Base-by-base conservation (phyloP, 768 basidiomycete species). In the Amanita pallidorosea region DNA sequence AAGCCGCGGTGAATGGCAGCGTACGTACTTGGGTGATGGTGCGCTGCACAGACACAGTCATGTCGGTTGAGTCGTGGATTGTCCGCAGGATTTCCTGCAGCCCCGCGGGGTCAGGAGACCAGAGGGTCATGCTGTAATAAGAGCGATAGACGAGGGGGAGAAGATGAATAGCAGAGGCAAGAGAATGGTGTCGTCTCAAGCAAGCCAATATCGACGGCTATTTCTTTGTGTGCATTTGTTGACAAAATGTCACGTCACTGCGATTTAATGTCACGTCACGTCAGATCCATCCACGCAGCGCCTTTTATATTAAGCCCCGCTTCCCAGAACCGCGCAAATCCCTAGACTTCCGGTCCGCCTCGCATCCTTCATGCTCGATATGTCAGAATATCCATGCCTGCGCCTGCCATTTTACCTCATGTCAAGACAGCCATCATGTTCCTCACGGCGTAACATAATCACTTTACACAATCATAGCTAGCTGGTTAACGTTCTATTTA, bases 71-170 rank as follows among this genome's bases (percentile, higher is more conserved):
- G 60, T 93, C 85, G 68, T 85, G 86, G 67, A 98, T 85, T 25
- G 92, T 93, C 62, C 81, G 76, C 36, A 96, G 72, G 66, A 98
- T 89, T 76, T 96, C 91, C 67, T 88, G 82, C 66, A 98, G 76
- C 63, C 86, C 92, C 53, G 77, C 77, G 62, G 81, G 83, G 60
- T 89, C 81, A 57, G 94, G 94, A 55, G 72, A 74, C 94, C 94
- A 97, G 57, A 79, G 68, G 73, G 76, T 63, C 80, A 82, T 83
- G 70, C 72, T 72, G 55, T 61, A 57, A 57, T 31, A 59, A 62
- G 64, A 69, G 68, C 69, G 69, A 66, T 62, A 53, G 57, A 53
- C 56, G 52, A 49, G 54, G 57, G 45, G 49, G 43, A 55, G 58
- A 53, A 54, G 56, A 57, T 51, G 59, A 57, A 57, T 54, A 59